Conservation (phyloP, 2,329 filamentous ascomycete species). For the Anthostomella pinea region DNA sequence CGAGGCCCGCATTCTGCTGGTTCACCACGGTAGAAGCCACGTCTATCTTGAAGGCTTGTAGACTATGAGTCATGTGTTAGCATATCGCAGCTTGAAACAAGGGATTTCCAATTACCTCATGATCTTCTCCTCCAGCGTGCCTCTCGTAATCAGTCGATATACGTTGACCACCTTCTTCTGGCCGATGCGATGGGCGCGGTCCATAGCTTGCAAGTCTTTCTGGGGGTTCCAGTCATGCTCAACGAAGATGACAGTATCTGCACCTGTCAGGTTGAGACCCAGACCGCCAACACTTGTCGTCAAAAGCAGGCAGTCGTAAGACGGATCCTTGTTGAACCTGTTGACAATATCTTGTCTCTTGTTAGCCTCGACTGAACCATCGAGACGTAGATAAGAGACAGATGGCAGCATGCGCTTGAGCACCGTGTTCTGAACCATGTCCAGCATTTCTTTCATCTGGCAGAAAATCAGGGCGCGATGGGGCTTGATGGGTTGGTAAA, state of each 20-base stretch:
- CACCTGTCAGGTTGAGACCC: slow-evolving; percentile 91
- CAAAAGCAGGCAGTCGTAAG: slow-evolving; percentile 88
- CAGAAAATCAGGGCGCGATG: slow-evolving; percentile 97
- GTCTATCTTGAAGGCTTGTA: slow-evolving; percentile 99
- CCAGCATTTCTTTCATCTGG: slow-evolving; percentile 99
- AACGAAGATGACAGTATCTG: slow-evolving; percentile 98
- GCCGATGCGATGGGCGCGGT: slow-evolving; percentile 94
- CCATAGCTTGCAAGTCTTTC: slow-evolving; percentile 98
- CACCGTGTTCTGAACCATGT: slow-evolving; percentile 96
- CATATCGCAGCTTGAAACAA: not conserved
- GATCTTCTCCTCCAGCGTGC: slow-evolving; percentile 98
- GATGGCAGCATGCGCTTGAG: slow-evolving; percentile 86
- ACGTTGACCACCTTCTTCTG: slow-evolving; percentile 99
- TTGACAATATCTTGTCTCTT: slow-evolving; percentile 98
- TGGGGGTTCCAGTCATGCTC: slow-evolving; percentile 99
- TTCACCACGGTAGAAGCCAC: slow-evolving; percentile 98
- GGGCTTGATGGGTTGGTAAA: slow-evolving; percentile 83
- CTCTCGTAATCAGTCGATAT: slow-evolving; percentile 92
- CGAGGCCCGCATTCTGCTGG: slow-evolving; percentile 91
- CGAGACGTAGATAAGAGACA: slow-evolving; percentile 90
- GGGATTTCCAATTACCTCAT: slow-evolving; percentile 49
- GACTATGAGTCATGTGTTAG: slow-evolving; percentile 39
- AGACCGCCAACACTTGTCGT: slow-evolving; percentile 95
- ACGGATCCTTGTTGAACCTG: slow-evolving; percentile 96
- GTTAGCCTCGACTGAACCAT: slow-evolving; percentile 87